Conservation (phyloP, 1,284 basidiomycete genomes). For the Violaceomyces palustris region DNA sequence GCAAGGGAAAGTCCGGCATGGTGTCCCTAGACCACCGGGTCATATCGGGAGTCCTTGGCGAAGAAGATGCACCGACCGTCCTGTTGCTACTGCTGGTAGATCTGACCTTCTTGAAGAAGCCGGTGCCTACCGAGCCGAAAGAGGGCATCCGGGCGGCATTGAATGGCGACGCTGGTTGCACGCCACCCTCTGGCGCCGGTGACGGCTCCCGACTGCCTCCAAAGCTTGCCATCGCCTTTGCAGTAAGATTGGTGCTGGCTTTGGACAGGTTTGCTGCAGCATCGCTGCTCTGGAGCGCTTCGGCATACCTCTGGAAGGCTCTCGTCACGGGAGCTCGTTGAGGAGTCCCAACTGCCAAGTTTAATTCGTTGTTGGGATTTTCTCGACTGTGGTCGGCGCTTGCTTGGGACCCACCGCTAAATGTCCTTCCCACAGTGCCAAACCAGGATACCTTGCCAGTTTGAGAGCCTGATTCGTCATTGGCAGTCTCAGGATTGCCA, state of each 20-base stretch:
- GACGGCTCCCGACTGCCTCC: slow-evolving; percentile 30
- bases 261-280: slow-evolving; percentile 48
- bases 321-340: neutral
- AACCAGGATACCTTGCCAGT: neutral
- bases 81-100: slow-evolving; percentile 10
- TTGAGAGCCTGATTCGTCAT: neutral
- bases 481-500: neutral
- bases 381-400: neutral
- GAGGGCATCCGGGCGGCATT: slow-evolving; percentile 7
- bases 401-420: neutral
- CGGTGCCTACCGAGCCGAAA: slow-evolving; percentile 17
- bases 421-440: neutral
- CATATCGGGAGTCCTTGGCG: slow-evolving; percentile 22
- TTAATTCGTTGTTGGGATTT: neutral
- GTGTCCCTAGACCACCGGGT: slow-evolving; percentile 34
- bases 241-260: slow-evolving; percentile 45
- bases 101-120: slow-evolving; percentile 15
- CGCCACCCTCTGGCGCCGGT: slow-evolving; percentile 2
- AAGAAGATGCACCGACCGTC: slow-evolving; percentile 4
- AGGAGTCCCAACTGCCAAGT: neutral
- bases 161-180: neutral
- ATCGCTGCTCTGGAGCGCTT: slow-evolving; percentile 47
- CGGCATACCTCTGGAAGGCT: slow-evolving; percentile 34
- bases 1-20: slow-evolving; percentile 42
- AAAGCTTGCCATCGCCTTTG: slow-evolving; percentile 41